phyloP scores from a whole-genome alignment of 2,329 filamentous ascomycete genomes.

The Pseudonectria foliicola region DNA sequence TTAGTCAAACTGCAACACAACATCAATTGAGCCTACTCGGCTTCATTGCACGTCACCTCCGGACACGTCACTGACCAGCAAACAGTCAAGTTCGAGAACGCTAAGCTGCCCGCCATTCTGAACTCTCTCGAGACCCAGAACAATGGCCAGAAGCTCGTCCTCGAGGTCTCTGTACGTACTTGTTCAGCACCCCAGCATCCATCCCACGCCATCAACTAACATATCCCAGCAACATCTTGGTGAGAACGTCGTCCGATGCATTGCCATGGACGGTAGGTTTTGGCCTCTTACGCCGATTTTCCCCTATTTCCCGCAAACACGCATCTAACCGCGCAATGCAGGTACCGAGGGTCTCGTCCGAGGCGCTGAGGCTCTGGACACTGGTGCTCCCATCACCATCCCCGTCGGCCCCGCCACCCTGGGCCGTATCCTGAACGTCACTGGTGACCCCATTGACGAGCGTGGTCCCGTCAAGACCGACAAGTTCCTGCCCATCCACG shows the following conservation, averaged over 20 bases:
- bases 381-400: conserved; percentile 91
- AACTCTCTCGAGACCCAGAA: conserved; percentile 92
- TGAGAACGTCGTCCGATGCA: conserved; percentile 97
- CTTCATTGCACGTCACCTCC: background rate
- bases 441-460: conserved; percentile 99
- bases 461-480: conserved; percentile 93
- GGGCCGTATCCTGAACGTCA: conserved; percentile 99
- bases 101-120: conserved; percentile 92
- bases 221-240: conserved; percentile 87
- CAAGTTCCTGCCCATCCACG: conserved; percentile 86
- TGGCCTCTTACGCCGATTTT: conserved; percentile 12
- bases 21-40: conserved; percentile 5
- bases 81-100: conserved; percentile 91
- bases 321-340: conserved; percentile 29
- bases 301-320: conserved; percentile 8
- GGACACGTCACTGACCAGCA: conserved; percentile 19
- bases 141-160: conserved; percentile 86
- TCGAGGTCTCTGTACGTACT: conserved; percentile 83
- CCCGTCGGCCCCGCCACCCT: conserved; percentile 90
- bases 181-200: conserved; percentile 3
- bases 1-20: conserved; percentile 44
- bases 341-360: conserved; percentile 99
- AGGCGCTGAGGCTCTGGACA: conserved; percentile 78
- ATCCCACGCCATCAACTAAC: conserved; percentile 28
- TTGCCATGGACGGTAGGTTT: conserved; percentile 97